These are phyloP conservation scores for Mimosa bimucronata DNA, from an alignment of 306 rosid genomes.

Conservation along the genomic window DNA sequence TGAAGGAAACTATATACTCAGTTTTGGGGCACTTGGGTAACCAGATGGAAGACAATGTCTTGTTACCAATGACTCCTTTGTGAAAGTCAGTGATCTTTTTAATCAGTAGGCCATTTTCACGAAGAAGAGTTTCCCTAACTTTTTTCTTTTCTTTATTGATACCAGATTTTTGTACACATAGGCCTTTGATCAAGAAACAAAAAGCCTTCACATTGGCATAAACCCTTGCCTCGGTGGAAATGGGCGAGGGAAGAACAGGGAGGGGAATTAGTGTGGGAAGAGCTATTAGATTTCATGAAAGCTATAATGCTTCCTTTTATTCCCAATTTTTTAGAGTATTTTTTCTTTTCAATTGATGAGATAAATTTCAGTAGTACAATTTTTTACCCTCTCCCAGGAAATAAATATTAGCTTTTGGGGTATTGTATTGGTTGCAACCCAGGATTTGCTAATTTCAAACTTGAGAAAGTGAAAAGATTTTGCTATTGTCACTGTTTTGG, in stretches of 20 bases:
- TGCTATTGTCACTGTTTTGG: not conserved
- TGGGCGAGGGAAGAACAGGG: slow-evolving; percentile 8
- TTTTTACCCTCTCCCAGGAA: not conserved
- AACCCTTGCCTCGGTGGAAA: slow-evolving; percentile 23
- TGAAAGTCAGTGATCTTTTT: slow-evolving; percentile 36
- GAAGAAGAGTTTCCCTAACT: slow-evolving; percentile 37
- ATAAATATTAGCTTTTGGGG: not conserved
- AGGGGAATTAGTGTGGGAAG: slow-evolving; percentile 10
- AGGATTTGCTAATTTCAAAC: not conserved
- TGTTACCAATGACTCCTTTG: slow-evolving; percentile 37
- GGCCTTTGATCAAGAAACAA: not conserved
- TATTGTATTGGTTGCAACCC: not conserved
- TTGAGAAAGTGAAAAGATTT: not conserved
- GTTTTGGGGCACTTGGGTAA: slow-evolving; percentile 56
- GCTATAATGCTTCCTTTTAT: slow-evolving; percentile 26
- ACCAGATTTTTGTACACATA: slow-evolving; percentile 36
- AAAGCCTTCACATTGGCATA: not conserved
- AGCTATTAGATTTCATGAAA: slow-evolving; percentile 34
- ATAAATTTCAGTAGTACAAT: not conserved
- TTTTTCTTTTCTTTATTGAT: slow-evolving; percentile 27
- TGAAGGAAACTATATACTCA: slow-evolving; percentile 60
- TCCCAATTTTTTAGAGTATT: slow-evolving; percentile 21
- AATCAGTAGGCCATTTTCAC: slow-evolving; percentile 34
- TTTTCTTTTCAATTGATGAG: slow-evolving; percentile 27
- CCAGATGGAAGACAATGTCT: slow-evolving; percentile 52